Percentiles rank a stretch among this genome's conserved stretches.
phyloP scores from a whole-genome alignment of 768 basidiomycete species.

The Cyclocybe cylindracea region DNA sequence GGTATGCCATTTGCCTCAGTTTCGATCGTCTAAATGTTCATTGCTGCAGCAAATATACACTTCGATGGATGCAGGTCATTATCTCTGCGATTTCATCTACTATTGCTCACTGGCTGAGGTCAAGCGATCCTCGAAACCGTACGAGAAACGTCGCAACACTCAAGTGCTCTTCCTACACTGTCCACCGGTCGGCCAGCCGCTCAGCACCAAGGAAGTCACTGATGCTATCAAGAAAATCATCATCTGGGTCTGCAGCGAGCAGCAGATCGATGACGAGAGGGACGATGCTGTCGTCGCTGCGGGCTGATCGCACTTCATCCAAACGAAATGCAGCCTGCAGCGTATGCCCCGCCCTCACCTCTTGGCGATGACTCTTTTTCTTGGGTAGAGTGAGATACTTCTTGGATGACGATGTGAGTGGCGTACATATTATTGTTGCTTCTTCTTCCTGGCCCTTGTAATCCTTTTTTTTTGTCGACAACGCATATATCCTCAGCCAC shows the following conservation, averaged over 20 bases:
- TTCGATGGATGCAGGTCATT: slow-evolving; percentile 77
- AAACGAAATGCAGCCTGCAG: neutral
- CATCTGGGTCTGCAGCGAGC: slow-evolving; percentile 55
- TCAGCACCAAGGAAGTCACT: slow-evolving; percentile 66
- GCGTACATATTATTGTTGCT: neutral
- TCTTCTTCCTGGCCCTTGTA: too few species aligned
- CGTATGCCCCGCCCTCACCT: neutral
- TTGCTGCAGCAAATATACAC: slow-evolving; percentile 59
- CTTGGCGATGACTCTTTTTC: neutral
- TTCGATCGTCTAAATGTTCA: neutral
- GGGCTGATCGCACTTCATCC: neutral
- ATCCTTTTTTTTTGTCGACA: too few species aligned
- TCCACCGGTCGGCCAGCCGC: slow-evolving; percentile 65
- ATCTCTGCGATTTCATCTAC: slow-evolving; percentile 75
- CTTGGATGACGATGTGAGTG: neutral
- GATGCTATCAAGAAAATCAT: slow-evolving; percentile 63
- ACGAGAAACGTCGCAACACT: slow-evolving; percentile 41
- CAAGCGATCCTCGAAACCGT: slow-evolving; percentile 45
- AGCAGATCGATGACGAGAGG: slow-evolving; percentile 32
- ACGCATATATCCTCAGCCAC: too few species aligned
- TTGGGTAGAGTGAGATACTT: too few species aligned
- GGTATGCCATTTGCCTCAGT: slow-evolving; percentile 30
- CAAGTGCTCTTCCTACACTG: slow-evolving; percentile 73
- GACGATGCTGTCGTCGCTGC: slow-evolving; percentile 19
- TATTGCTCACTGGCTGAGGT: slow-evolving; percentile 76